phyloP scores from a whole-genome alignment of 2,329 filamentous ascomycete genomes.

The Diaporthe amygdali region DNA sequence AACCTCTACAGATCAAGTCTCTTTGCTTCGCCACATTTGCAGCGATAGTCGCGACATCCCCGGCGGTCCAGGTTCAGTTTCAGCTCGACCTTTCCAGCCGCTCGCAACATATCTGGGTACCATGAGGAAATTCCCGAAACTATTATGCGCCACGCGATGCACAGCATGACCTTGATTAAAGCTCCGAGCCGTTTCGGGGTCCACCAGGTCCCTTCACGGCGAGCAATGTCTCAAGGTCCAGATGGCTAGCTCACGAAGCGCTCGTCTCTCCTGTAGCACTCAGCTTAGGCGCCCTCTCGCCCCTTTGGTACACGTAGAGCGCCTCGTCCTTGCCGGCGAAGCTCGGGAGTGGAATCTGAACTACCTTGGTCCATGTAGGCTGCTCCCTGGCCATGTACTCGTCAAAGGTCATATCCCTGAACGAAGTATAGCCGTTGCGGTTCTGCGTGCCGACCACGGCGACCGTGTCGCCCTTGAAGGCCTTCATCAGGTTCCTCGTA shows the following conservation, averaged over 20 bases:
- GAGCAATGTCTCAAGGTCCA: neutral
- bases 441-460: conserved; percentile 80
- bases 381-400: conserved; percentile 68
- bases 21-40: neutral
- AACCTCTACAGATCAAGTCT: neutral
- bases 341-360: conserved; percentile 72
- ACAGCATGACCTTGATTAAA: no score
- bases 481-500: conserved; percentile 64
- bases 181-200: neutral
- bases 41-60: neutral
- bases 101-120: no score
- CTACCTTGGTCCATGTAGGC: conserved; percentile 61
- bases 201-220: neutral
- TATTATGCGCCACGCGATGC: neutral
- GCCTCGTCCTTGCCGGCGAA: conserved; percentile 81
- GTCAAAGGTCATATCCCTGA: conserved; percentile 66
- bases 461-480: conserved; percentile 67
- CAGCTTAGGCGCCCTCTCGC: conserved; percentile 38
- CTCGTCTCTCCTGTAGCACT: neutral
- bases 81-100: neutral
- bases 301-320: conserved; percentile 68
- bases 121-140: neutral
- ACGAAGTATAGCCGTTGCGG: conserved; percentile 74
- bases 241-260: neutral
- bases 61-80: neutral